Base-by-base conservation (phyloP, 805 yeast species). In the Soucietia sequanensis region DNA sequence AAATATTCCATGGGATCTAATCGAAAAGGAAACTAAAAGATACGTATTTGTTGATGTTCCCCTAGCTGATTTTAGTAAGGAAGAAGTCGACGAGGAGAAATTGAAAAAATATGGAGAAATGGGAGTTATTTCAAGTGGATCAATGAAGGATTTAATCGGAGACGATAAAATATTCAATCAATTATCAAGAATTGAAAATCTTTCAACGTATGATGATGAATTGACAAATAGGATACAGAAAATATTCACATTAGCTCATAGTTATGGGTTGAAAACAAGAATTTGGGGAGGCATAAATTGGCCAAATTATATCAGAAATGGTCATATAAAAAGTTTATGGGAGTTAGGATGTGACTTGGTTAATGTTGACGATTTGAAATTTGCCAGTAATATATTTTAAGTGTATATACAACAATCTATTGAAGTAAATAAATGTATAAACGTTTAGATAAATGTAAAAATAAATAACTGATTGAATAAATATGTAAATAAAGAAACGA, bases 241-340 rank as follows among this genome's bases (percentile, higher is more conserved):
- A 4, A 44, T 43, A 18, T 54, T 76, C 14, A 56, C 58, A 7
- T 33, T 38, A 11, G 81, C 85, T 2, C 86, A 81, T 45, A 48
- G 55, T 2, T 39, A 59, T 31, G 76, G 77, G 9, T 47, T 82
- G 26, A 66, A 70, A 43, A 75, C 86, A 0, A 62, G 91, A 37
- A 62, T 82, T 20, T 84, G 90, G 90, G 89, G 81, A 13, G 79
- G 78, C 6, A 80, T 86, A 1, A 65, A 65, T 33, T 82, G 88
- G 88, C 89, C 90, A 4, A 52, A 54, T 2, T 40, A 47, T 10
- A 52, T 62, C 19, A 66, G 76, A 38, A 53, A 72, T 30, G 50
- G 51, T 3, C 69, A 80, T 25, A 76, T 83, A 77, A 46, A 57
- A 33, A 76, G 73, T 37, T 58, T 79, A 11, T 50, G 68, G 28